phyloP scores from a whole-genome alignment of 2,329 filamentous ascomycete species.

The Fusarium gaditjirri region DNA sequence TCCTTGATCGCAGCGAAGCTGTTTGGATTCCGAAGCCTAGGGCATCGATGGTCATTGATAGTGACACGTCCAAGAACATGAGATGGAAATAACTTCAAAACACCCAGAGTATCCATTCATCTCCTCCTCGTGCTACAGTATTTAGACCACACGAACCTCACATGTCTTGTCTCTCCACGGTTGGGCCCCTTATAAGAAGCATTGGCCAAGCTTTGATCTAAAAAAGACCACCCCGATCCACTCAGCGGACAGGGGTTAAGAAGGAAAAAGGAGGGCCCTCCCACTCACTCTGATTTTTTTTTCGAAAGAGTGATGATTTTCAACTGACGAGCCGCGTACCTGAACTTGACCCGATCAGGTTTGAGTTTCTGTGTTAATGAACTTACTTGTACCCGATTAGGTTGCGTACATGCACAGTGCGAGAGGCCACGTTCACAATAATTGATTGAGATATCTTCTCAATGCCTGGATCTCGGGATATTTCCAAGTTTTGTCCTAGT shows the following conservation, averaged over 20 bases:
- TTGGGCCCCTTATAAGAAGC: constrained; percentile 30
- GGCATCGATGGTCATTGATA: not conserved
- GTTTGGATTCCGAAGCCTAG: not conserved
- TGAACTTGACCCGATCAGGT: constrained; percentile 39
- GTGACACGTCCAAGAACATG: not conserved
- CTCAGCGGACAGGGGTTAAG: constrained; percentile 9
- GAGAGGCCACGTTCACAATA: not conserved
- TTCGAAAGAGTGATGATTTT: constrained; percentile 30
- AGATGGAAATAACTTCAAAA: constrained; percentile 13
- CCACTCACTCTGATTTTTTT: constrained; percentile 5
- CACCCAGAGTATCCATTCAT: not conserved
- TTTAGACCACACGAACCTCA: constrained; percentile 15
- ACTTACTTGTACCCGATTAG: constrained; percentile 16
- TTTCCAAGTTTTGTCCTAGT: constrained; percentile 26
- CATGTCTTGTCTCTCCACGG: constrained; percentile 13
- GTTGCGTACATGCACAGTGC: constrained; percentile 26
- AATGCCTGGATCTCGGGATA: constrained; percentile 7
- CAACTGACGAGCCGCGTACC: constrained; percentile 30
- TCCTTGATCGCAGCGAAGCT: not conserved
- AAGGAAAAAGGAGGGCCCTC: constrained; percentile 7
- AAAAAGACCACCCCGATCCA: constrained; percentile 31
- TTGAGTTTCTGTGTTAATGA: constrained; percentile 28
- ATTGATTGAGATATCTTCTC: not conserved
- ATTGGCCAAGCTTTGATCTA: constrained; percentile 42
- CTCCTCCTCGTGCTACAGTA: not conserved